A percentile compares a stretch with the other conserved stretches of the same genome.
phyloP scores from a whole-genome alignment of 2,329 filamentous ascomycete genomes.

The Aspergillus viridinutans region DNA sequence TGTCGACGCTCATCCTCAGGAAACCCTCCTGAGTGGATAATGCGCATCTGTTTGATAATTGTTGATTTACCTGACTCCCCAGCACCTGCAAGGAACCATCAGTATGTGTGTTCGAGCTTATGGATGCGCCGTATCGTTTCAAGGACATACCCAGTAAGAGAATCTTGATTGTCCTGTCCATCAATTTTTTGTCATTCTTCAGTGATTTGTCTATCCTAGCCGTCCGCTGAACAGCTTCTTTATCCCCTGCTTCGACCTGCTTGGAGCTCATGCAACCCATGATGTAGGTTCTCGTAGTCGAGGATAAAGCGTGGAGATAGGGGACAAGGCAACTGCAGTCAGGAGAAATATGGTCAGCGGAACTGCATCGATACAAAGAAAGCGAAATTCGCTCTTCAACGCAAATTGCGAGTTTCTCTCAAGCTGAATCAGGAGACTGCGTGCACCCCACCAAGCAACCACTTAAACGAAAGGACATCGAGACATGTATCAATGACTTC shows the following conservation, averaged over 20 bases:
- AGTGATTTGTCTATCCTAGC: constrained; percentile 80
- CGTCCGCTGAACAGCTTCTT: constrained; percentile 40
- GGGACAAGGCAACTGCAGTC: not conserved
- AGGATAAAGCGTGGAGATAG: not conserved
- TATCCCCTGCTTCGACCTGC: constrained; percentile 35
- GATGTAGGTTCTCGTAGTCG: constrained; percentile 13
- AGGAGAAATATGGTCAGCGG: constrained; percentile 3
- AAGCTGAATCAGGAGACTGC: constrained; percentile 17
- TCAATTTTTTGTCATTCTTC: constrained; percentile 79
- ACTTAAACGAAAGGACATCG: constrained; percentile 3
- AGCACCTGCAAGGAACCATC: constrained; percentile 58
- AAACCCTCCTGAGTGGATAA: constrained; percentile 93
- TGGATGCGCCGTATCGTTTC: not conserved
- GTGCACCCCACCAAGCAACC: constrained; percentile 6
- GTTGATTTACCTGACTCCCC: constrained; percentile 96
- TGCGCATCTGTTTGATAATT: constrained; percentile 97
- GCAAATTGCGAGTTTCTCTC: not conserved
- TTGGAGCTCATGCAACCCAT: constrained; percentile 47
- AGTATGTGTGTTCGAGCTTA: not conserved
- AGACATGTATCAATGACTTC: constrained; percentile 11
- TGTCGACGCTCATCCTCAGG: constrained; percentile 84
- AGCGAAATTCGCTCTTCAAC: not conserved
- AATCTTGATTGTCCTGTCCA: constrained; percentile 87
- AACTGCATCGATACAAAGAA: not conserved
- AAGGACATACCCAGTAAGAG: constrained; percentile 72